Base-by-base conservation (phyloP, 176 grass and related monocot species). In the Oryza glumipatula region DNA sequence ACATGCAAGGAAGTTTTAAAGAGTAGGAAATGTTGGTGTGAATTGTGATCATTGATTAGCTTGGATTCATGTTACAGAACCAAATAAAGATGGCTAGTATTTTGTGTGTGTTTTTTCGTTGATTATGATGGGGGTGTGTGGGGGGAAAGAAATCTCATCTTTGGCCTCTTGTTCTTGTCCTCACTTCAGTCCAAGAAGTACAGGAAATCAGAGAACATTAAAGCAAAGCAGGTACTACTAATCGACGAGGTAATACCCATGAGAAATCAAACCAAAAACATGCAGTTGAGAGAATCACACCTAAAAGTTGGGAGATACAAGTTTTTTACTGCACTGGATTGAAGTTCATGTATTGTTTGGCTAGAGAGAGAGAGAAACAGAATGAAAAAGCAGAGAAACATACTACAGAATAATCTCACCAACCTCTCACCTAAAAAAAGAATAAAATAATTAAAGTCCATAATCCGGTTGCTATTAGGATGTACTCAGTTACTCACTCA, bases 161-260 rank as follows among this genome's bases (percentile, higher is more conserved):
- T 90, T 90, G 89, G 82, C 49, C 7, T 69, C 23, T 90, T 83
- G 69, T 80, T 76, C 26, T 79, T 87, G 80, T 90, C 88, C 80
- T 79, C 73, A 15, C 39, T 10, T 80, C 33, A 61, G 35, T 79
- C 84, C 49, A 61, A 69, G 21, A 12, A 76, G 83, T 86, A 77
- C 72, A 72, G 65, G 56, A 48, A 88, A 45, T 52, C 76, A 87
- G 69, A 54, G 15, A 76, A 73, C 73, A 89, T 84, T 77, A 82
- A 74, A 90, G 36, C 64, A 73, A 73, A 78, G 60, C 41, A 39
- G 58, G 16, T 58, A 32, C 36, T 46, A 64, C 49, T 8, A 47
- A 63, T 66, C 22, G 26, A 26, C 9, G 15, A 36, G 54, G 39
- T 19, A 7, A 36, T 43, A 51, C 8, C 38, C 38, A 41, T 19